These are phyloP conservation scores for Globisporangium parvum DNA, from an alignment of 352 stramenopile species.

Conservation along the genomic window DNA sequence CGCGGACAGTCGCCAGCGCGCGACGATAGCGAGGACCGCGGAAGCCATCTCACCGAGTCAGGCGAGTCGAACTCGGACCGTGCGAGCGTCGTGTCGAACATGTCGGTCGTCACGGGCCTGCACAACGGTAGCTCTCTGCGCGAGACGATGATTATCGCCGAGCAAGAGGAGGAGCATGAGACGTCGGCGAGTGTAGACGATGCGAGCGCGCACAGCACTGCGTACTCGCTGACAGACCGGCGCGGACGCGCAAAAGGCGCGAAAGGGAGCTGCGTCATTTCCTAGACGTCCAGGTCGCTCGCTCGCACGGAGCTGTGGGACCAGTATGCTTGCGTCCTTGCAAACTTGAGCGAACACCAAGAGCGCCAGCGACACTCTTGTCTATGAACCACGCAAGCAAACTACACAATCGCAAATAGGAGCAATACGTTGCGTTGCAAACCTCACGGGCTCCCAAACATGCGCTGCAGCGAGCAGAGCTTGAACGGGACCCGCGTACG, in stretches of 20 bases:
- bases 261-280: slow-evolving; percentile 19
- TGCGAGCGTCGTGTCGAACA: slow-evolving; percentile 56
- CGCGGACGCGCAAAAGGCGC: slow-evolving; percentile 7
- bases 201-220: background rate
- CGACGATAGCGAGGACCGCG: slow-evolving; percentile 36
- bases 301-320: background rate
- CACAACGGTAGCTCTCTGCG: slow-evolving; percentile 50
- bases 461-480: slow-evolving; percentile 39
- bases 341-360: too few species aligned
- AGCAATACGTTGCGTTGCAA: too few species aligned
- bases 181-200: slow-evolving; percentile 1
- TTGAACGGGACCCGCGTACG: slow-evolving; percentile 4
- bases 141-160: slow-evolving; percentile 63
- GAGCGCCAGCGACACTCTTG: too few species aligned
- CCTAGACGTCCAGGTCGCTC: slow-evolving; percentile 4
- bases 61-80: slow-evolving; percentile 38
- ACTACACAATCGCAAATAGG: too few species aligned
- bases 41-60: slow-evolving; percentile 40
- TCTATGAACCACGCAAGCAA: too few species aligned
- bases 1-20: slow-evolving; percentile 26
- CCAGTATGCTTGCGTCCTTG: background rate
- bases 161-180: slow-evolving; percentile 46
- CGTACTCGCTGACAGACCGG: slow-evolving; percentile 9
- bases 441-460: slow-evolving; percentile 25
- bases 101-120: slow-evolving; percentile 38